These are phyloP conservation scores for Malus hybrid DNA, from an alignment of 331 rosid species.

Conservation along the genomic window DNA sequence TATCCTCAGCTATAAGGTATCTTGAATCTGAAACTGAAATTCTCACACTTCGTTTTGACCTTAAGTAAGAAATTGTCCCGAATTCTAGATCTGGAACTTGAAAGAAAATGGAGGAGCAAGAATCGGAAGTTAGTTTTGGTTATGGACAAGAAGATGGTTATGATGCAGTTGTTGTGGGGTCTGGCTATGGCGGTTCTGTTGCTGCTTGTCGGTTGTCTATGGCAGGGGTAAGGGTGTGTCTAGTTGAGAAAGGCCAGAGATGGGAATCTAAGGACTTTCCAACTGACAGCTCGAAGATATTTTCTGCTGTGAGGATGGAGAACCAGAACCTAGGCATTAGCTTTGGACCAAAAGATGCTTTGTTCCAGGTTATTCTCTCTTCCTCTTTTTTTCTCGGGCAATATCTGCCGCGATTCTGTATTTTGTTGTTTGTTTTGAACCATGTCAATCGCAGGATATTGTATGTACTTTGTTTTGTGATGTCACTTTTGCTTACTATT, in stretches of 20 bases:
- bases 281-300: constrained; percentile 17
- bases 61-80: neutral
- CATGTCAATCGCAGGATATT: neutral
- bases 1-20: neutral
- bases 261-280: constrained; percentile 33
- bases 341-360: constrained; percentile 32
- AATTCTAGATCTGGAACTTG: neutral
- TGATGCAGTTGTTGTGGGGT: constrained; percentile 31
- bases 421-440: neutral
- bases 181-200: constrained; percentile 32
- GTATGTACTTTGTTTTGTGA: neutral
- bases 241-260: constrained; percentile 26
- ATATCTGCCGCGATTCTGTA: neutral
- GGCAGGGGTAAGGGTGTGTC: constrained; percentile 19
- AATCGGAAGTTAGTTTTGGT: neutral
- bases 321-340: constrained; percentile 18
- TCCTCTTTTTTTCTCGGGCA: neutral
- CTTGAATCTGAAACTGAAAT: neutral
- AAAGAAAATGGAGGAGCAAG: constrained; percentile 3
- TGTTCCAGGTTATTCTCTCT: constrained; percentile 24
- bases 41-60: neutral
- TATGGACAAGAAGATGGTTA: constrained; percentile 15
- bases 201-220: constrained; percentile 26
- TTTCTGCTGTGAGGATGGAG: constrained; percentile 23
- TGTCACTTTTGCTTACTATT: neutral